Percentiles rank a stretch among this genome's conserved stretches.
phyloP scores from a whole-genome alignment of 1,284 basidiomycete genomes.

The Flammula alnicola region DNA sequence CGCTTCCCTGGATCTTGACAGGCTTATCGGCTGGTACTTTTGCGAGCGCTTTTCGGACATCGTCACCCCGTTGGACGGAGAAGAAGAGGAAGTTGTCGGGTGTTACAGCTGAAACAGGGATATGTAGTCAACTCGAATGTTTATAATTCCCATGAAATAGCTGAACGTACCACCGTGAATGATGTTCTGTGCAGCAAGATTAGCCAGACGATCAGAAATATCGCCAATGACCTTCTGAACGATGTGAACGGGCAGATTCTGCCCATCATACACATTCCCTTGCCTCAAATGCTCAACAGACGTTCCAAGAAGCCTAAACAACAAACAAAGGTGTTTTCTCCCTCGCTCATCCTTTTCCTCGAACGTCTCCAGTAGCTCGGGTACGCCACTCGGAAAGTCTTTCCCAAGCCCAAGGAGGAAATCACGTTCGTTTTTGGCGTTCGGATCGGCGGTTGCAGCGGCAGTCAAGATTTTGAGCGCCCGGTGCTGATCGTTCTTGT shows the following conservation, averaged over 20 bases:
- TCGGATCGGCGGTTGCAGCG: constrained; percentile 11
- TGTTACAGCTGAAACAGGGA: constrained; percentile 8
- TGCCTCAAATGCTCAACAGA: constrained; percentile 16
- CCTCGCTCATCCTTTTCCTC: constrained; percentile 2
- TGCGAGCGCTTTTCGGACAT: constrained; percentile 8
- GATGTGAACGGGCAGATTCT: constrained; percentile 14
- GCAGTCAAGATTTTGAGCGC: constrained; percentile 20
- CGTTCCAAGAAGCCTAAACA: constrained; percentile 7
- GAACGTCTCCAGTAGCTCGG: constrained; percentile 5
- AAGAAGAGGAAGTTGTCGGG: constrained; percentile 18
- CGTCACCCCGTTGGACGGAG: constrained; percentile 3
- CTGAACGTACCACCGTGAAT: constrained; percentile 16
- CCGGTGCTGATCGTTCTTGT: not conserved
- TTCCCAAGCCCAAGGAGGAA: constrained; percentile 4
- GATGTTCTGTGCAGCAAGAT: constrained; percentile 6
- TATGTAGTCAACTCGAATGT: not conserved
- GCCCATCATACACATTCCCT: constrained; percentile 10
- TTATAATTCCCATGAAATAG: not conserved
- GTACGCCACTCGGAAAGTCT: constrained; percentile 1
- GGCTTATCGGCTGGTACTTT: constrained; percentile 8
- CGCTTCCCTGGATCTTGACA: constrained; percentile 6
- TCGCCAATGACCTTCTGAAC: constrained; percentile 17
- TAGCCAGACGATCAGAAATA: constrained; percentile 3
- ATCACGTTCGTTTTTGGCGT: constrained; percentile 10
- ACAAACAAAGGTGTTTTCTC: constrained; percentile 15